These are phyloP conservation scores for Fraxinus floribunda DNA, from an alignment of 305 asterid species.

Conservation along the genomic window DNA sequence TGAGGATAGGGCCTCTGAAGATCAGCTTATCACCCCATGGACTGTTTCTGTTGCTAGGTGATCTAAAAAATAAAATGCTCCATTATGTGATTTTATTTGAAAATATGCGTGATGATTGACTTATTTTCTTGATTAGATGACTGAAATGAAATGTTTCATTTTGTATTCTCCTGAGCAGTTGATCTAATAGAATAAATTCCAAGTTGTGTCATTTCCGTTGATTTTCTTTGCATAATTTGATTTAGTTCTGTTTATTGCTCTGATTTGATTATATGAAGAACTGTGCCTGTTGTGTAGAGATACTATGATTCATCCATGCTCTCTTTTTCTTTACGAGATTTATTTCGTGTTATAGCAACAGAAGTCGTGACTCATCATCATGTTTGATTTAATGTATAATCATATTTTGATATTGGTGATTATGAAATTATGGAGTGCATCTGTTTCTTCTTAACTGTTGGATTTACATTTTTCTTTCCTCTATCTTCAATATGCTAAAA, in stretches of 20 bases:
- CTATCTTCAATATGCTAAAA: not conserved
- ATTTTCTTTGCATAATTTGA: not conserved
- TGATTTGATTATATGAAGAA: not conserved
- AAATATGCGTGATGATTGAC: not conserved
- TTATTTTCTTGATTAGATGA: not conserved
- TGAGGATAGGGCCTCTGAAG: slow-evolving; percentile 80
- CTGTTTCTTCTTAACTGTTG: not conserved
- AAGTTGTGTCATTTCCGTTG: not conserved
- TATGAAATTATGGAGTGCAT: not conserved
- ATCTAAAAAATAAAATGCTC: slow-evolving; percentile 6
- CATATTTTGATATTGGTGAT: not conserved
- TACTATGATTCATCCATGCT: not conserved
- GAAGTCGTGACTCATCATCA: not conserved
- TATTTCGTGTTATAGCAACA: not conserved
- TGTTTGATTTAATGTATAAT: not conserved
- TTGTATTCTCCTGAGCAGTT: not conserved
- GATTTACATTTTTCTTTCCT: not conserved
- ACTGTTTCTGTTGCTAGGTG: slow-evolving; percentile 79
- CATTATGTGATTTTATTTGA: not conserved
- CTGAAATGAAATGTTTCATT: not conserved
- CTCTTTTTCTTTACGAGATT: not conserved
- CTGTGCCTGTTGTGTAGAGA: not conserved
- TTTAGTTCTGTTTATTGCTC: not conserved
- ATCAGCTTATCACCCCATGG: slow-evolving; percentile 87
- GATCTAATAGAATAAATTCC: not conserved